These are phyloP conservation scores for Pythium angustatum DNA, from an alignment of 352 stramenopile genomes.

Conservation along the genomic window DNA sequence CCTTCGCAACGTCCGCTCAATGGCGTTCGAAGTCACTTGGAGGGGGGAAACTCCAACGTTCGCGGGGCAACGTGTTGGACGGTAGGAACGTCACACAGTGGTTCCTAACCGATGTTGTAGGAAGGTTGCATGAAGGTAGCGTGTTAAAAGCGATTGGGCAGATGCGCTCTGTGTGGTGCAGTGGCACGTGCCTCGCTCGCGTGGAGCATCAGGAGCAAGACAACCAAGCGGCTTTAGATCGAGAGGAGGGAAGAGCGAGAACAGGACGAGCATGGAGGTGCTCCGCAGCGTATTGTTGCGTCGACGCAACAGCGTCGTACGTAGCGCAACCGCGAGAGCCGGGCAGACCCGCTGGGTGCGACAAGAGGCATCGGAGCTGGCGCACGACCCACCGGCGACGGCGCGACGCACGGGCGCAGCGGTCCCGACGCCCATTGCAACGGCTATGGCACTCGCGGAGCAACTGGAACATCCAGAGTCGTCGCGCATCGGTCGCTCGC, in stretches of 20 bases:
- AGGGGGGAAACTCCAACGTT: not conserved
- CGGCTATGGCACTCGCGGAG: conserved; percentile 30
- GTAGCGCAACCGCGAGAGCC: not conserved
- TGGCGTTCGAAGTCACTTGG: conserved; percentile 9
- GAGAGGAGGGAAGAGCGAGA: no score
- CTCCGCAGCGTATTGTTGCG: conserved; percentile 20
- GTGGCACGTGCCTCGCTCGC: conserved; percentile 13
- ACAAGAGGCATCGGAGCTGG: not conserved
- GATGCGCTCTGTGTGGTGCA: conserved; percentile 16
- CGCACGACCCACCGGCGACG: not conserved
- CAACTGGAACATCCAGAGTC: conserved; percentile 25
- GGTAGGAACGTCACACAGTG: conserved; percentile 12
- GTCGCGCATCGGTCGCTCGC: conserved; percentile 16
- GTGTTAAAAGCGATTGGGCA: conserved; percentile 18
- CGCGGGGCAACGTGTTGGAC: not conserved
- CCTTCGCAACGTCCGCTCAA: no score
- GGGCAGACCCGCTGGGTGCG: conserved; percentile 3
- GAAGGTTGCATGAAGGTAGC: conserved; percentile 29
- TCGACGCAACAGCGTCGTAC: conserved; percentile 8
- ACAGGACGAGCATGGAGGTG: conserved; percentile 9
- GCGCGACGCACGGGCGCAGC: not conserved
- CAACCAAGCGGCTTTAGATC: no score
- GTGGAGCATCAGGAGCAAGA: no score
- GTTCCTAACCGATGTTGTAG: not conserved
- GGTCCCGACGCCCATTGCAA: conserved; percentile 29